These are phyloP conservation scores for Suillus luteus DNA, from an alignment of 768 basidiomycete genomes.

Conservation along the genomic window DNA sequence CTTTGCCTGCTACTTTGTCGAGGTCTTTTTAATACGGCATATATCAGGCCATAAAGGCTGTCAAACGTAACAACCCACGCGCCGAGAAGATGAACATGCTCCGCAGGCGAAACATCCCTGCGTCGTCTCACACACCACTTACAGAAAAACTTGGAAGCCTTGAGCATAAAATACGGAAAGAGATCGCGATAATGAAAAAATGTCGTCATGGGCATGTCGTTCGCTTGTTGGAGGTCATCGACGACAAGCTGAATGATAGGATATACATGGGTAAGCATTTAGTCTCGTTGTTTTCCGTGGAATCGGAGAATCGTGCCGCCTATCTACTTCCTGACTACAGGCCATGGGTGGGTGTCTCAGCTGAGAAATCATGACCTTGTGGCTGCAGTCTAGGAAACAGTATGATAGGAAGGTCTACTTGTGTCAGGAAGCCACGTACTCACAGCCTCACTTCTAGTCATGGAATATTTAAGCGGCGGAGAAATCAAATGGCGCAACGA, in stretches of 20 bases:
- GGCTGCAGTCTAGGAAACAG: slow-evolving; percentile 33
- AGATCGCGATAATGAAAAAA: slow-evolving; percentile 99
- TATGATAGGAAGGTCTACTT: slow-evolving; percentile 29
- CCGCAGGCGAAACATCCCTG: slow-evolving; percentile 47
- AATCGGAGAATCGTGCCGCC: slow-evolving; percentile 19
- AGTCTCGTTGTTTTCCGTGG: slow-evolving; percentile 17
- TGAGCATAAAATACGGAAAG: slow-evolving; percentile 84
- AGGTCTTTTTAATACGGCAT: slow-evolving; percentile 10
- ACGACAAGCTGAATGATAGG: slow-evolving; percentile 83
- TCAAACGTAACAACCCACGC: slow-evolving; percentile 70
- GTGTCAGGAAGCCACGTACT: slow-evolving; percentile 20
- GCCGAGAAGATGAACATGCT: slow-evolving; percentile 62
- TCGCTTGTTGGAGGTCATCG: slow-evolving; percentile 89
- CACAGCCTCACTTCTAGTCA: slow-evolving; percentile 53
- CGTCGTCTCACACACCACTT: slow-evolving; percentile 52
- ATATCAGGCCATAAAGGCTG: slow-evolving; percentile 75
- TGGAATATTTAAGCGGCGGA: slow-evolving; percentile 95
- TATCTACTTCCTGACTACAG: slow-evolving; percentile 26
- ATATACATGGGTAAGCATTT: slow-evolving; percentile 88
- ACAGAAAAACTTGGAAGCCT: slow-evolving; percentile 68
- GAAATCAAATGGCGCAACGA: slow-evolving; percentile 88
- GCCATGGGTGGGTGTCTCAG: slow-evolving; percentile 33
- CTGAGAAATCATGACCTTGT: slow-evolving; percentile 35
- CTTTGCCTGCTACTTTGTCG: slow-evolving; percentile 9
- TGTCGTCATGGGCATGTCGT: slow-evolving; percentile 89